Evolutionary conservation across 148 eudicot genomes (phyloP).

Genomic region (Rhododendron mucronatum): DNA sequence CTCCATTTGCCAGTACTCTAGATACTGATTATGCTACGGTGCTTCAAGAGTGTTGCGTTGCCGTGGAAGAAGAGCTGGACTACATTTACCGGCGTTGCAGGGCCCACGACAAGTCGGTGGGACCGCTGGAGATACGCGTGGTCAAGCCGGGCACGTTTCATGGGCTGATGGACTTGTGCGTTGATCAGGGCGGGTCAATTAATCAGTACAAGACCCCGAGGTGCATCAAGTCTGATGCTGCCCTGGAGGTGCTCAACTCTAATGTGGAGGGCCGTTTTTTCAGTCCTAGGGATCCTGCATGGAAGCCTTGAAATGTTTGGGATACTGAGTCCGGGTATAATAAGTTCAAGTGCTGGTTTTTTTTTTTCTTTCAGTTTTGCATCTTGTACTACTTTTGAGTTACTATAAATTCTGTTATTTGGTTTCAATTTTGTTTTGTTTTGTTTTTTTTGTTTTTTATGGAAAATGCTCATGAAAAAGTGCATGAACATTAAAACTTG

Average conservation of each 20-base stretch:
- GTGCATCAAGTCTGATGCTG: constrained; percentile 53
- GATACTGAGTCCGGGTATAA: neutral
- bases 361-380: neutral
- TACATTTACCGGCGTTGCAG: constrained; percentile 58
- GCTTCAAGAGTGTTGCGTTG: constrained; percentile 58
- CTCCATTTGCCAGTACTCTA: neutral
- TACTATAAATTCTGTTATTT: too few species aligned
- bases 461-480: too few species aligned
- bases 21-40: constrained; percentile 10
- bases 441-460: too few species aligned
- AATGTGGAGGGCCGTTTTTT: constrained; percentile 45
- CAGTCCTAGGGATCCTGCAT: constrained; percentile 61
- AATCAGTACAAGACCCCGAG: constrained; percentile 89
- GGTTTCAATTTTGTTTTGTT: too few species aligned
- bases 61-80: constrained; percentile 62
- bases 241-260: constrained; percentile 48
- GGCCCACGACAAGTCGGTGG: constrained; percentile 51
- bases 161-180: constrained; percentile 58
- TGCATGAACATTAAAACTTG: too few species aligned
- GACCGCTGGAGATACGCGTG: constrained; percentile 67
- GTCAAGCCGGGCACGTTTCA: constrained; percentile 67
- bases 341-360: neutral
- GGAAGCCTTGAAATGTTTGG: constrained; percentile 40
- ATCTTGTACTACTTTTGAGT: neutral
- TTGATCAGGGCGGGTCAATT: constrained; percentile 61